Evolutionary conservation across 768 basidiomycete genomes (phyloP), one percentile per base, ranked within the genome.

Genomic region (Xanthoconium purpureum): DNA sequence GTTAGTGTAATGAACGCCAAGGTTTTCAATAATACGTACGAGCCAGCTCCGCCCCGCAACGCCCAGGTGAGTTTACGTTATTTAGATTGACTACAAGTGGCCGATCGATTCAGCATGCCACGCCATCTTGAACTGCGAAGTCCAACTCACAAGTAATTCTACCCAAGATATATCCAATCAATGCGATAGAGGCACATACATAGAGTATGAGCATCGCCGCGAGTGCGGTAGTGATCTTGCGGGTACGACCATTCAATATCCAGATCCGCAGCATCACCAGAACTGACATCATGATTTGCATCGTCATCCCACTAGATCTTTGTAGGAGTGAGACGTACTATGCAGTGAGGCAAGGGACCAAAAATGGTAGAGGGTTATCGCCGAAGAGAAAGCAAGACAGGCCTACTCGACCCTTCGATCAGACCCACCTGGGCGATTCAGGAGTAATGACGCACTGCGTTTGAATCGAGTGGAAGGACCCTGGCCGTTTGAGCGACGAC

Each of bases 231-330:
- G 40, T 44, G 14, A 44, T 32, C n/a, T 18, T 28, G 42, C 28
- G 54, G 35, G 47, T 55, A 24, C 54, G 47, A 13, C 47, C 47
- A 20, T 37, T 32, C 33, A 55, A 15, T 43, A 55, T 32, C 54
- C 54, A 49, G 7, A 55, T n/a, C 15, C 54, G 42, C 40, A 55
- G 18, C 3, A 55, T 28, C 28, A 55, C 54, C 35, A 55, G 14
- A 37, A 37, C 47, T 55, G 33, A 17, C 17, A 12, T 29, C 7
- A 13, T 13, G 42, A 29, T 49, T 18, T 20, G 14, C 24, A 43
- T 18, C 20, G 14, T 15, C 11, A 20, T 15, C 24, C 24, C 14
- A 20, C 13, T 1, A 17, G 30, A 35, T 6, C 30, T 42, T 30
- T 6, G 20, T 15, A 9, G 24, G 24, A 24, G 20, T n/a, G 14